Evolutionary conservation across 108 stramenopile species (phyloP), one percentile per base, ranked within the genome.

Genomic region (Cyclotella kingstonii): DNA sequence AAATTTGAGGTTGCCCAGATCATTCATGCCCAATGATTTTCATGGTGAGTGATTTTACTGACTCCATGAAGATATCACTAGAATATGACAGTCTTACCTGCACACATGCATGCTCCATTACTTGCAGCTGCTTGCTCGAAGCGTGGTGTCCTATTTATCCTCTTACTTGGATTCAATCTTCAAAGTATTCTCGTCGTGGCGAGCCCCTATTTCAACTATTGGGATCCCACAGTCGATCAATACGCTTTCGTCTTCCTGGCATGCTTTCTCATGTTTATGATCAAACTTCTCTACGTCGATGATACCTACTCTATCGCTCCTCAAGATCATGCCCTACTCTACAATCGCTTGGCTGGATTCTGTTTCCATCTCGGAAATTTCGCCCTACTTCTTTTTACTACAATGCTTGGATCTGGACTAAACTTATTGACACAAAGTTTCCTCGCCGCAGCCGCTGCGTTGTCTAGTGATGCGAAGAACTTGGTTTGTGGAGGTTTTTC

Each of bases 1-100:
- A 45, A 78, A 72, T 50, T 41, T 84, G 43, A 78, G 90, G 35
- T 50, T 91, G 8, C 90, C 90, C 2, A 38, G 81, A 41, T 75
- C 76, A 3, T 85, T 91, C 56, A 63, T 90, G 69, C 76, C 81
- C n/a, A 91, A 85, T 75, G 90, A 91, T 43, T 91, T 91, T 78
- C 81, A 87, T 58, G 87, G 87, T 88, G 70, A 28, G 87, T 71
- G 23, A 11, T 38, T 25, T 15, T 49, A 4, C 5, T 10, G 18
- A 34, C 30, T 10, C 29, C 8, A 43, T 14, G 34, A 26, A 19
- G 4, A 17, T 56, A 47, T n/a, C n/a, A n/a, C n/a, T n/a, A n/a
- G n/a, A n/a, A n/a, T 2, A 40, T 28, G 4, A 15, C 53, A 22
- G 2, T 8, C 23, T 3, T 27, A 40, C 40, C 22, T 14, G 40